Evolutionary conservation across 768 basidiomycete species (phyloP).

Genomic region (Tylopilus plumbeoviolaceoides): DNA sequence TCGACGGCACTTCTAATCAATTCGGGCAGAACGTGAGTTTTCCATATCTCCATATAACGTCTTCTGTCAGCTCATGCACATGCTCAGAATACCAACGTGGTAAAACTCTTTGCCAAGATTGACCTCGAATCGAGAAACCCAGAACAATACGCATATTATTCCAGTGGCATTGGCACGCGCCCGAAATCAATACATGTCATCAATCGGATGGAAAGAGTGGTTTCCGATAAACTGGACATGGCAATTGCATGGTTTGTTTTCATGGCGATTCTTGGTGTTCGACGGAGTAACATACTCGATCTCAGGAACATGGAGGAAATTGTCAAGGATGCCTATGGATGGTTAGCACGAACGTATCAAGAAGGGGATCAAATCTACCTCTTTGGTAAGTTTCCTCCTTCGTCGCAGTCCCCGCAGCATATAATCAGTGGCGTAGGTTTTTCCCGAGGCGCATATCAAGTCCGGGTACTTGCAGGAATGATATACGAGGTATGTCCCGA

Average conservation of each 20-base stretch:
- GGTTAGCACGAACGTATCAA: too few relatives aligned
- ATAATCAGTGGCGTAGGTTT: too few relatives aligned
- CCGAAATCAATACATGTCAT: conserved; percentile 27
- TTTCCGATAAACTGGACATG: conserved; percentile 31
- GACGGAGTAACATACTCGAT: not conserved
- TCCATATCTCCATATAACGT: not conserved
- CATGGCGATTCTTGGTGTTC: not conserved
- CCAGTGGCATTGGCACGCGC: conserved; percentile 37
- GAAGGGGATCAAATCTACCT: too few relatives aligned
- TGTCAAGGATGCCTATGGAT: too few relatives aligned
- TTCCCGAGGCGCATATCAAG: too few relatives aligned
- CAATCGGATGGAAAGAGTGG: conserved; percentile 10
- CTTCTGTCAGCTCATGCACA: conserved; percentile 3
- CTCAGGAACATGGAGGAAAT: conserved; percentile 35
- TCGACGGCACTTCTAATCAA: conserved; percentile 23
- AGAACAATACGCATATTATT: conserved; percentile 34
- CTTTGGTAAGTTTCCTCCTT: too few relatives aligned
- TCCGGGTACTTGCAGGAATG: too few relatives aligned
- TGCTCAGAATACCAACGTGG: conserved; percentile 36
- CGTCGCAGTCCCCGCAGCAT: too few relatives aligned
- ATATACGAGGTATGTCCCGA: too few relatives aligned
- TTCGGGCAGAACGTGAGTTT: conserved; percentile 18
- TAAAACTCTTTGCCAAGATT: conserved; percentile 34
- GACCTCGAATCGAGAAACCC: conserved; percentile 13
- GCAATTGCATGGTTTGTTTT: conserved; percentile 36